A percentile compares a stretch with the other conserved stretches of the same genome.
Evolutionary conservation across 2,329 filamentous ascomycete species (phyloP).

Genomic region (Pseudogymnoascus sp.): DNA sequence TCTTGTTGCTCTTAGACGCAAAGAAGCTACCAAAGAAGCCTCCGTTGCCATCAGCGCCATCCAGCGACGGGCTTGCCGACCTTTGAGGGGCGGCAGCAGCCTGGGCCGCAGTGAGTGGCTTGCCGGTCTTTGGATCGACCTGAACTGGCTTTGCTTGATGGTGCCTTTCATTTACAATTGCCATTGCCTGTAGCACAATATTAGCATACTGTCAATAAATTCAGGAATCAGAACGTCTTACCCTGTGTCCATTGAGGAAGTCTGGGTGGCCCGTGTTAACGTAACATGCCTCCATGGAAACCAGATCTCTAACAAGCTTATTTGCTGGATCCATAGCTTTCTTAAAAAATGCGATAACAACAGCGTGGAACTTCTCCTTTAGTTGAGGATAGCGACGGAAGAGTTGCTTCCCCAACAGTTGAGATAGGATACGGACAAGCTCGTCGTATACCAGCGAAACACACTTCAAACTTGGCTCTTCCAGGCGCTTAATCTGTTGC

Average conservation of each 20-base stretch:
- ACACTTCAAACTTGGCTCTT: constrained; percentile 96
- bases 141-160: constrained; percentile 76
- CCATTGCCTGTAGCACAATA: constrained; percentile 62
- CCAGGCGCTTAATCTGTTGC: constrained; percentile 92
- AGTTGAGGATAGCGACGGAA: constrained; percentile 89
- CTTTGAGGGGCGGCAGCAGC: constrained; percentile 53
- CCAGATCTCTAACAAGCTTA: constrained; percentile 88
- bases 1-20: constrained; percentile 95
- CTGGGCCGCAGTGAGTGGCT: constrained; percentile 61
- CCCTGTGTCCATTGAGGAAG: constrained; percentile 89
- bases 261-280: constrained; percentile 98
- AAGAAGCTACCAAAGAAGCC: constrained; percentile 99
- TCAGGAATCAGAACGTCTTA: constrained; percentile 33
- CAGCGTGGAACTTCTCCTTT: constrained; percentile 93
- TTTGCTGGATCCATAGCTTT: constrained; percentile 97
- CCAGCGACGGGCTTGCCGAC: constrained; percentile 63
- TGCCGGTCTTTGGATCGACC: constrained; percentile 97
- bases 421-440: constrained; percentile 85
- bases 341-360: constrained; percentile 94
- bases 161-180: constrained; percentile 91
- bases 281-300: constrained; percentile 93
- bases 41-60: constrained; percentile 48
- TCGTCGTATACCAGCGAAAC: constrained; percentile 96
- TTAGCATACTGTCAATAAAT: constrained; percentile 19
- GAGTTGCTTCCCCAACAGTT: constrained; percentile 78